Base-by-base conservation (phyloP, 2,329 filamentous ascomycete species). In the Metarhizium rileyi region DNA sequence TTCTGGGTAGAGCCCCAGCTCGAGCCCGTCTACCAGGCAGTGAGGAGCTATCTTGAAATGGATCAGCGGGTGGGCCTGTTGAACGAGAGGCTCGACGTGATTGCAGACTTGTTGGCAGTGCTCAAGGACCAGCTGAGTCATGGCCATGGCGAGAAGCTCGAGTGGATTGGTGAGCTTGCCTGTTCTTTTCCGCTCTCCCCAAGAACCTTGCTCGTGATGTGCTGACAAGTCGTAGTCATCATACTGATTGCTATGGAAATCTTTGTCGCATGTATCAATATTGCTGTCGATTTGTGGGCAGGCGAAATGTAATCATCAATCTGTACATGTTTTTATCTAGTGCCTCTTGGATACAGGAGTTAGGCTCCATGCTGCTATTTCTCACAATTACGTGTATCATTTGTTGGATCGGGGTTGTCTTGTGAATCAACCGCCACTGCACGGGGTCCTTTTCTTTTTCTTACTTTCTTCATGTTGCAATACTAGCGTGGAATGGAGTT, bases 1-100 rank as follows among this genome's bases (percentile, higher is more conserved):
- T 97, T 98, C 77, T 98, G 93, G 93, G 87, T 91, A 28, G 93
- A 98, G 69, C 93, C 93, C 8, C 90, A 96, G 67, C 77, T 98
- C 6, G 93, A 98, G 62, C 93, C 93, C 5, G 86, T 98, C 26
- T 98, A 98, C 65, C 87, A 94, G 66, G 93, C 93, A 49, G 93
- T 97, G 41, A 78, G 93, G 50, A 93, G 86, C 64, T 98, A 98
- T 66, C 75, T 98, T 20, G 93, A 98, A 72, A 97, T 98, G 87
- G 93, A 97, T 67, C 93, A 97, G 73, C 77, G 93, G 50, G 91
- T 97, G 12, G 82, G 83, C 23, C 73, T 98, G 36, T 71, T 98
- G 62, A 97, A 89, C 10, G 91, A 97, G 66, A 76, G 93, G 49
- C 70, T 98, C 57, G 67, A 69, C 43, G 93, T 98, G 48, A 95